phyloP scores from a whole-genome alignment of 768 basidiomycete species.

The Naganishia vaughanmartiniae region DNA sequence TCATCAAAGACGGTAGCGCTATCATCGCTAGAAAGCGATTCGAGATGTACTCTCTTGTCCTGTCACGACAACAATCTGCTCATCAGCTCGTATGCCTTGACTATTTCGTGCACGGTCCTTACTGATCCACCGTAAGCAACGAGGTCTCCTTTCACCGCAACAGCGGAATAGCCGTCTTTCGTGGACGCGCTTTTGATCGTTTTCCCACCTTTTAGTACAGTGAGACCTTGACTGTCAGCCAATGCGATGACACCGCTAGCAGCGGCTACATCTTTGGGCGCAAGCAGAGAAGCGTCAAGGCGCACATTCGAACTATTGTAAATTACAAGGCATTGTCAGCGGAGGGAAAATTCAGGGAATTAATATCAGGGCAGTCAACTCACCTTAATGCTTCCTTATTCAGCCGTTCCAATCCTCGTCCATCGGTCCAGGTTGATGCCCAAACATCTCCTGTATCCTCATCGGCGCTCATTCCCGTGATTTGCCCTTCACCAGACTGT shows the following conservation, averaged over 20 bases:
- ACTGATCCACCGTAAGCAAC: constrained; percentile 78
- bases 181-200: constrained; percentile 53
- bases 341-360: background rate
- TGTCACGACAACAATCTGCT: constrained; percentile 48
- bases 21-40: constrained; percentile 56
- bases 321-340: background rate
- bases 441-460: constrained; percentile 65
- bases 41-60: constrained; percentile 71
- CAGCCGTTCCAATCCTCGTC: constrained; percentile 3
- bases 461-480: constrained; percentile 62
- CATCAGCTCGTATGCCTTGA: constrained; percentile 25
- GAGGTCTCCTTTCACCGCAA: constrained; percentile 43
- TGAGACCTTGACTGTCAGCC: constrained; percentile 36
- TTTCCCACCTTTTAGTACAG: constrained; percentile 56
- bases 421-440: constrained; percentile 31
- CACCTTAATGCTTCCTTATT: constrained; percentile 58
- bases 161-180: constrained; percentile 36
- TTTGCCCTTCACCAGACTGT: constrained; percentile 66
- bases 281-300: background rate
- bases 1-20: constrained; percentile 56
- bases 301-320: background rate
- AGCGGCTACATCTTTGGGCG: constrained; percentile 21
- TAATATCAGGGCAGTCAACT: constrained; percentile 44
- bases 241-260: constrained; percentile 33
- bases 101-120: constrained; percentile 36